Conservation (phyloP, 176 grass and related monocot species). For the Oryza nivara region DNA sequence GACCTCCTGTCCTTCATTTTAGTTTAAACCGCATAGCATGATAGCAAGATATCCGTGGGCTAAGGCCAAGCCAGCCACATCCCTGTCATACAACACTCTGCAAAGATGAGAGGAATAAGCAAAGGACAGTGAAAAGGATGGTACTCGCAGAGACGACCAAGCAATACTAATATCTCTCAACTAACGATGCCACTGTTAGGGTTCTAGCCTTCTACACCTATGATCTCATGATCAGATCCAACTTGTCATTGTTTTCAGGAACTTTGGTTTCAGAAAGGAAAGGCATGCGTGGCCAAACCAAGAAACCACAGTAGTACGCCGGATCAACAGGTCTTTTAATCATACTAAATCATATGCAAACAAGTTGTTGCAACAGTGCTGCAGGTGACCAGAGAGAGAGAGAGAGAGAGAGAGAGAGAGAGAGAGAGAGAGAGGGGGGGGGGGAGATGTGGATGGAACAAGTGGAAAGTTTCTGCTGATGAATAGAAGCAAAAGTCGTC, state of each 20-base stretch:
- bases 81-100: neutral
- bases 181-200: neutral
- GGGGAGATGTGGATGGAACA: neutral
- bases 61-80: neutral
- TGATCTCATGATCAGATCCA: neutral
- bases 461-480: neutral
- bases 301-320: neutral
- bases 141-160: neutral
- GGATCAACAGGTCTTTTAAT: neutral
- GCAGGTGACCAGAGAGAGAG: neutral
- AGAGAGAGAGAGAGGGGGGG: too few relatives aligned
- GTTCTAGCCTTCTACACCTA: neutral
- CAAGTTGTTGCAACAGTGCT: constrained; percentile 20
- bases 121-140: constrained; percentile 30
- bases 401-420: neutral
- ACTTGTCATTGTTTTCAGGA: constrained; percentile 26
- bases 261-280: neutral
- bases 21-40: neutral
- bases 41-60: neutral
- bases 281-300: neutral
- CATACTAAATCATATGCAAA: neutral
- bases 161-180: constrained; percentile 15
- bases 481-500: neutral
- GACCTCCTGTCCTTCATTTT: neutral
- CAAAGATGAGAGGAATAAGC: neutral